Base-by-base conservation (phyloP, 306 rosid genomes). In the Quercus agrifolia region DNA sequence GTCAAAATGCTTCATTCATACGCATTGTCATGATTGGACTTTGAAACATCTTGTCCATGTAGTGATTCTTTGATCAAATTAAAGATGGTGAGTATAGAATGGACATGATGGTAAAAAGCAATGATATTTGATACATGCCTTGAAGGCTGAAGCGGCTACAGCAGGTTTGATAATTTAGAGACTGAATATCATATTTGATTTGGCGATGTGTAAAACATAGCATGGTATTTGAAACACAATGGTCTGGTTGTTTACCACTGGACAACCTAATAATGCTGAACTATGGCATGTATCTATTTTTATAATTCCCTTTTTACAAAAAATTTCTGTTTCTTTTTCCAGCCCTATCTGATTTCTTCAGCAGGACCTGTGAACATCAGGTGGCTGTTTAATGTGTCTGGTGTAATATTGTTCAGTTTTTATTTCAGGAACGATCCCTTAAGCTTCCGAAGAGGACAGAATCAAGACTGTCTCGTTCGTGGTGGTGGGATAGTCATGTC, bases 401-500 rank as follows among this genome's bases (percentile, higher is more conserved):
- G 20, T 4, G 19, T 54, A 12, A 10, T 64, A 25, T 66, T 73
- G 15, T 5, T 82, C 66, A 8, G 18, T 83, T 81, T 3, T 63
- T 14, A 6, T 78, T 76, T 82, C 87, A 91, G 98, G 82, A 28
- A 66, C 78, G 72, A 33, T 79, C 84, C 54, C 78, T 27, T 59
- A 87, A 90, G 86, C 85, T 56, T 11, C 83, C 90, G 83, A 90
- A 64, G 86, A 90, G 98, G 81, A 49, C 81, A 56, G 96, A 90
- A 63, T 84, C 94, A 70, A 89, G 80, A 55, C 93, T 89, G 80
- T 87, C 97, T 35, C 96, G 90, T 85, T 90, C 97, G 8, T 88
- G 96, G 94, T 90, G 99, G 99, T 96, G 99, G 99, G 99, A 96
- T 74, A 90, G 97, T 85, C 93, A 90, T 77, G 46, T 93, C 74